Evolutionary conservation across 331 rosid genomes (phyloP).

Genomic region (Prunus yedoensis): DNA sequence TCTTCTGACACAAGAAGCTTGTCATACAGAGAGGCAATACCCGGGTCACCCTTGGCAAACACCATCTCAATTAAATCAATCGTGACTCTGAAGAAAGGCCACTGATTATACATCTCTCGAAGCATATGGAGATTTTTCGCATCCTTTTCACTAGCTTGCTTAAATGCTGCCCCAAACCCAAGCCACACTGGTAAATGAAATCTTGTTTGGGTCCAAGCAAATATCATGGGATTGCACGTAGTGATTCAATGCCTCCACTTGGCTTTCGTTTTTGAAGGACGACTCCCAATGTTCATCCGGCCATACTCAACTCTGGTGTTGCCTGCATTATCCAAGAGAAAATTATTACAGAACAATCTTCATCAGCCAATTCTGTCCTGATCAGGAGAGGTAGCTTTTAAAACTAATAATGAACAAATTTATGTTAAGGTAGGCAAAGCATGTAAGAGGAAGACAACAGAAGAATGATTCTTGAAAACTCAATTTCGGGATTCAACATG

Average conservation of each 20-base stretch:
- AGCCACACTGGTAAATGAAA: slow-evolving; percentile 99
- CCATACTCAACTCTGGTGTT: slow-evolving; percentile 97
- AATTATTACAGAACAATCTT: not conserved
- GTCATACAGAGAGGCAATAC: too few species aligned
- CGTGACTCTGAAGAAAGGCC: too few species aligned
- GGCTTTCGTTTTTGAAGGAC: slow-evolving; percentile 98
- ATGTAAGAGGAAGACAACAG: not conserved
- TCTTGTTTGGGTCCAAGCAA: slow-evolving; percentile 99
- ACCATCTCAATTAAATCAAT: too few species aligned
- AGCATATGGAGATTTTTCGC: slow-evolving; percentile 81
- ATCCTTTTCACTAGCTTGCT: slow-evolving; percentile 72
- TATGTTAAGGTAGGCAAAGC: not conserved
- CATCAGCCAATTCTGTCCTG: not conserved
- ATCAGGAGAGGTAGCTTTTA: not conserved
- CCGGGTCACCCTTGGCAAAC: too few species aligned
- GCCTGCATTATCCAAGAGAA: slow-evolving; percentile 53
- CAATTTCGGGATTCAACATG: not conserved
- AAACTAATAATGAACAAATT: not conserved
- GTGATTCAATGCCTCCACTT: slow-evolving; percentile 98
- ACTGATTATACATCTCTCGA: slow-evolving; percentile 81
- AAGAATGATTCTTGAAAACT: not conserved
- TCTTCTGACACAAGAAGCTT: too few species aligned
- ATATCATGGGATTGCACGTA: slow-evolving; percentile 98
- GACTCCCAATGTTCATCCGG: slow-evolving; percentile 98
- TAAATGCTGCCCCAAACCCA: slow-evolving; percentile 93